phyloP scores from a whole-genome alignment of 202 grass and related monocot genomes.

The Setaria viridis region DNA sequence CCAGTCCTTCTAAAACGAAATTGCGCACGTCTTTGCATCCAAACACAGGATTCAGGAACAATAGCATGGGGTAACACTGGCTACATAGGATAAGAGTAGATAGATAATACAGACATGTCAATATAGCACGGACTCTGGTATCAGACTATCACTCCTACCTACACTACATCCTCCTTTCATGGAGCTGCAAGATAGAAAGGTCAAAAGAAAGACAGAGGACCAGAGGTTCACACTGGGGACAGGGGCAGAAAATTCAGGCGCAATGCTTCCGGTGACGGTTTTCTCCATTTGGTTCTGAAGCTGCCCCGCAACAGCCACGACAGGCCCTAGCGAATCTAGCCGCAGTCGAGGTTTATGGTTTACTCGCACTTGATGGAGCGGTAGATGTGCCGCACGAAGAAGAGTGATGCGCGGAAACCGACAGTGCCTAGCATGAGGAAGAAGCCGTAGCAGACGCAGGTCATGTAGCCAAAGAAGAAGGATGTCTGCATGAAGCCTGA shows the following conservation, averaged over 20 bases:
- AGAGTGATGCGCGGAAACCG: slow-evolving; percentile 76
- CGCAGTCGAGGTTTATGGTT: slow-evolving; percentile 34
- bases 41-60: slow-evolving; percentile 18
- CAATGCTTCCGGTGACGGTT: not conserved
- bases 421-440: slow-evolving; percentile 94
- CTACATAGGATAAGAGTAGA: slow-evolving; percentile 2
- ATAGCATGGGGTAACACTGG: not conserved
- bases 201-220: not conserved
- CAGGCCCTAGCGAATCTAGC: not conserved
- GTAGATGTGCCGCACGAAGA: slow-evolving; percentile 93
- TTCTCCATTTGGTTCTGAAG: not conserved
- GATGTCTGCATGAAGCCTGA: slow-evolving; percentile 97
- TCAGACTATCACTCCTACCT: not conserved
- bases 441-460: slow-evolving; percentile 92
- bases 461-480: slow-evolving; percentile 99
- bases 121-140: slow-evolving; percentile 32
- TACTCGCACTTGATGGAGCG: slow-evolving; percentile 97
- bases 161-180: slow-evolving; percentile 36
- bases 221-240: slow-evolving; percentile 1
- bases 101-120: slow-evolving; percentile 27
- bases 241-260: slow-evolving; percentile 41
- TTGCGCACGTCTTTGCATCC: too few species aligned
- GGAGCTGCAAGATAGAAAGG: slow-evolving; percentile 25
- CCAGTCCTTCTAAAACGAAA: too few species aligned
- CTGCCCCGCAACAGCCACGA: not conserved